Base-by-base conservation (phyloP, 108 stramenopile genomes). In the Conticribra guillardii region DNA sequence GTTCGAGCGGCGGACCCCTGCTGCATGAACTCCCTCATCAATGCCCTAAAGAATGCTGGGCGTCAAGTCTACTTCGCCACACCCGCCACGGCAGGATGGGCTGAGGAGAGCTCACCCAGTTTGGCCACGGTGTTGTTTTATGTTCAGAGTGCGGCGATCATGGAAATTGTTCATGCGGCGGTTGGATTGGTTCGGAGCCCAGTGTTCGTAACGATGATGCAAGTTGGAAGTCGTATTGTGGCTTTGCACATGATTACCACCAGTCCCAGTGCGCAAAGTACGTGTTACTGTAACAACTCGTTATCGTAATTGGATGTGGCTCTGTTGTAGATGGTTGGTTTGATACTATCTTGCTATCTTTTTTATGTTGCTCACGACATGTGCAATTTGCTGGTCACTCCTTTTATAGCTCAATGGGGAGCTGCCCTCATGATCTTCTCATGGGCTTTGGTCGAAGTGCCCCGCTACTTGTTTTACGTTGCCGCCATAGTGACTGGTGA, bases 401-500 rank as follows among this genome's bases (percentile, higher is more conserved):
- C n/a, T n/a, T 37, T 46, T 22, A 14, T 62, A 89, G 84, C 67
- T 22, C 92, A 93, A 83, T 95, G 81, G 87, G 91, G 91, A 58
- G 83, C 90, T 50, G 87, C 90, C 23, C 62, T 97, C 5, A 95
- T 96, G 95, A 87, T 94, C 29, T 52, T 93, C 19, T 87, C 89
- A 18, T 97, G 96, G 98, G 64, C 94, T 0, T 50, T 85, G 27
- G 96, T 97, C 4, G 96, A 97, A 75, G 91, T 97, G 27, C 90
- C 93, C 24, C 96, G 99, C 21, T 99, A 99, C 86, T 79, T 93
- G 3, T 99, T 98, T 70, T 98, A 98, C 75, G 75, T 95, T 14
- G 58, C 84, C 19, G 97, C 96, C 47, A 64, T 98, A 22, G 48
- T 96, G 41, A 86, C 89, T 8, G 90, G 90, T 18, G 91, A 94